Evolutionary conservation across 2,329 filamentous ascomycete species (phyloP).

Genomic region (Aotearoamyces nothofagi): DNA sequence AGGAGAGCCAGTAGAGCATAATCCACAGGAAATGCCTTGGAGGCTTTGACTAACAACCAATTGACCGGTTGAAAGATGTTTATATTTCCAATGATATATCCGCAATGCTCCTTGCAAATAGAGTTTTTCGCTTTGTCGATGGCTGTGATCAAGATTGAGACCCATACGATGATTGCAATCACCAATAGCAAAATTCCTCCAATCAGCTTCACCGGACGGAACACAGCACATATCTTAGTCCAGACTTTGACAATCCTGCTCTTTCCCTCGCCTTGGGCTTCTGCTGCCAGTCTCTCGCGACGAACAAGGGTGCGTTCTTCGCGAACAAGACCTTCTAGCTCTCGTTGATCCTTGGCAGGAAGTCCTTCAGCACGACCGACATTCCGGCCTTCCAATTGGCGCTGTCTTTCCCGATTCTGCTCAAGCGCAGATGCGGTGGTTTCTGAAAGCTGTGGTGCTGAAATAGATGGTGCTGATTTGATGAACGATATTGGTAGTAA

Average conservation of each 20-base stretch:
- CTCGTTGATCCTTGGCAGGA: constrained; percentile 72
- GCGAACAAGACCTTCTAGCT: constrained; percentile 72
- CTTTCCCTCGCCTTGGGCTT: constrained; percentile 63
- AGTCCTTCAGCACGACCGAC: constrained; percentile 60
- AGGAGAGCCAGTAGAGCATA: constrained; percentile 80
- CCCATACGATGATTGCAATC: constrained; percentile 62
- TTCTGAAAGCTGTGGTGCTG: constrained; percentile 62
- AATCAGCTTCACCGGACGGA: constrained; percentile 78
- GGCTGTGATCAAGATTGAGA: constrained; percentile 86
- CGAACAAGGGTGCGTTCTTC: constrained; percentile 88
- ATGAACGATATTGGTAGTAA: constrained; percentile 82
- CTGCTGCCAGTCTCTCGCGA: constrained; percentile 73
- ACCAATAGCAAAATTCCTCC: constrained; percentile 67
- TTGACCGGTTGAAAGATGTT: constrained; percentile 94
- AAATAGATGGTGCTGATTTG: constrained; percentile 78
- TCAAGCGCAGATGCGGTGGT: constrained; percentile 70
- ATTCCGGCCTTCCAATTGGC: constrained; percentile 78
- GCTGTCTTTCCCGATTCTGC: constrained; percentile 78
- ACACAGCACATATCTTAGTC: constrained; percentile 66
- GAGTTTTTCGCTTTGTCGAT: constrained; percentile 97
- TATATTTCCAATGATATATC: constrained; percentile 77
- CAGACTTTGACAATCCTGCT: constrained; percentile 60
- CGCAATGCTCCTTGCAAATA: constrained; percentile 76
- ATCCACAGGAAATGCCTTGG: constrained; percentile 78
- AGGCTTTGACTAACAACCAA: constrained; percentile 69